Evolutionary conservation across 2,329 filamentous ascomycete genomes (phyloP).

Genomic region (Hysterium pulicare): DNA sequence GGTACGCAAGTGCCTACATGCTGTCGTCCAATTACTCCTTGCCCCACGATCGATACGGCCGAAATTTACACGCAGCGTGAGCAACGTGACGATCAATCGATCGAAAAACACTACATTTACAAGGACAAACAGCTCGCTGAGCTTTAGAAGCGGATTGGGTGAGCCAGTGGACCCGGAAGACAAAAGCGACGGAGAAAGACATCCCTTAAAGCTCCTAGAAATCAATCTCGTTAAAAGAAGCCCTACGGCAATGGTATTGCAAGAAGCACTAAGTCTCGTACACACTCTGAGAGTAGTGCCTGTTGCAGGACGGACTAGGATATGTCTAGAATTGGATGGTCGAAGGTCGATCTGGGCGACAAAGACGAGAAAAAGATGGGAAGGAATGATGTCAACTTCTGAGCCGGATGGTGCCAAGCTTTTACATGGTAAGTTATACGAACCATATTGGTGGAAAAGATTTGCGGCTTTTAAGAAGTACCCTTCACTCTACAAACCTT

Average conservation of each 20-base stretch:
- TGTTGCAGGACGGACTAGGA: slow-evolving; percentile 19
- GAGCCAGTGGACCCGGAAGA: background rate
- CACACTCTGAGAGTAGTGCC: slow-evolving; percentile 16
- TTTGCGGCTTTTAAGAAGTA: no score
- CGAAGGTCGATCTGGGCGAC: slow-evolving; percentile 21
- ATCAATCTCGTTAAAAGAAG: slow-evolving; percentile 22
- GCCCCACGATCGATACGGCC: background rate
- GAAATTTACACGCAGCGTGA: slow-evolving; percentile 4
- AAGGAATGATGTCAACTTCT: slow-evolving; percentile 9
- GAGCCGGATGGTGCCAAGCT: slow-evolving; percentile 21
- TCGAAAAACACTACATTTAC: slow-evolving; percentile 6
- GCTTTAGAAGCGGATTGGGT: background rate
- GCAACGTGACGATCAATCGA: slow-evolving; percentile 6
- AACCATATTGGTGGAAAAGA: no score
- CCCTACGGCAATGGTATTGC: slow-evolving; percentile 13
- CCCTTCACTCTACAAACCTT: no score
- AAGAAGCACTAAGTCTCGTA: slow-evolving; percentile 17
- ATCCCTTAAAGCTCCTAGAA: slow-evolving; percentile 18
- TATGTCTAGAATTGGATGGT: slow-evolving; percentile 21
- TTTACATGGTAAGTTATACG: slow-evolving; percentile 19
- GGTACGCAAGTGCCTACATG: slow-evolving; percentile 16
- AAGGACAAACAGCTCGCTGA: slow-evolving; percentile 7
- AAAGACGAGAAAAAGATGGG: slow-evolving; percentile 18
- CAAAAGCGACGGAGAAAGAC: slow-evolving; percentile 7
- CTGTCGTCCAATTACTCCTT: slow-evolving; percentile 12